Evolutionary conservation across 2,329 filamentous ascomycete genomes (phyloP), one percentile per base, ranked within the genome.

Genomic region (Fusarium sp.): DNA sequence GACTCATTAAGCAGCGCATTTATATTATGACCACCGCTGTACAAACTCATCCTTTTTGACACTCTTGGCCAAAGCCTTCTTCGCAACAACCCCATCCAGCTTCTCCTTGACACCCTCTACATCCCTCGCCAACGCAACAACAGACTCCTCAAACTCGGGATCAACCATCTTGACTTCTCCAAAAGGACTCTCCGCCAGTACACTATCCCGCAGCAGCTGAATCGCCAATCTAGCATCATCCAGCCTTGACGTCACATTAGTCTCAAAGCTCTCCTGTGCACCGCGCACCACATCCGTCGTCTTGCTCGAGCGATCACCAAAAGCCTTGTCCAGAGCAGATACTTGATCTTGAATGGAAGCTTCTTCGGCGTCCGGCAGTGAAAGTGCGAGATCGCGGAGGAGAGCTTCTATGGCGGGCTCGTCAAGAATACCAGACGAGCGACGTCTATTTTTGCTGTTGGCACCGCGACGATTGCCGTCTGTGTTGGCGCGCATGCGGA

Each of bases 151-250:
- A 37, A 87, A 83, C 30, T 86, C 85, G 0, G 83, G 80, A 67
- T 89, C 87, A 8, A 83, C 77, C 8, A 89, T 80, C 41, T 78
- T 79, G 6, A 86, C 80, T n/a, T 80, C 74, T 0, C 79, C 79
- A 70, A 81, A 87, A 6, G 81, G 77, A 31, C 82, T 86, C 69
- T 89, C 86, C 0, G 84, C 84, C 3, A 88, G 76, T 1, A 88
- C 76, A 40, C 83, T 86, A 60, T 86, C 85, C 7, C 81, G 77
- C 16, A 88, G 74, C 10, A 85, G 71, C 65, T 85, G 82, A 2
- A 88, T 71, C 0, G 85, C 86, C 4, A 80, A 74, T 18, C 80
- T 79, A 0, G 82, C 80, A 61, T 89, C 86, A 0, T 80, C 75
- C 0, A 89, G 70, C 11, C 84, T 80, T 1, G 78, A 74, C 1